These are phyloP conservation scores for Ilex aquifolium DNA, from an alignment of 257 asterid genomes.

Conservation along the genomic window DNA sequence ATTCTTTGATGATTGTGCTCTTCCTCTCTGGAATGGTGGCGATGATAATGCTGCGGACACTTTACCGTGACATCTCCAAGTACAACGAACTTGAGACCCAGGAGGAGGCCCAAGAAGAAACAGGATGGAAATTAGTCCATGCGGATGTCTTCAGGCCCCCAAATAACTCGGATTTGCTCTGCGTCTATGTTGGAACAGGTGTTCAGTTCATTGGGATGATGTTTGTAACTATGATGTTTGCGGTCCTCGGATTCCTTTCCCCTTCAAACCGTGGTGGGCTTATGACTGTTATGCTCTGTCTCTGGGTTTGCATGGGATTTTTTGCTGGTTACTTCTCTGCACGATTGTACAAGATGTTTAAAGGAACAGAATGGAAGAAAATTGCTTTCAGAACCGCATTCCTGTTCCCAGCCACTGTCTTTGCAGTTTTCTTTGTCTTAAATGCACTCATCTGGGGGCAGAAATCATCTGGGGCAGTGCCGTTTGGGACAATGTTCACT, in stretches of 20 bases:
- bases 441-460: constrained; percentile 79
- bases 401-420: constrained; percentile 54
- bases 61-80: constrained; percentile 68
- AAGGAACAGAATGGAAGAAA: constrained; percentile 72
- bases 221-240: constrained; percentile 60
- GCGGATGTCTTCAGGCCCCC: too few species aligned
- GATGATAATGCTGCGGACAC: constrained; percentile 69
- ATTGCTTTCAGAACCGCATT: constrained; percentile 57
- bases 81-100: constrained; percentile 77
- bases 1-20: constrained; percentile 74
- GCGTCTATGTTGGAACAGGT: constrained; percentile 64
- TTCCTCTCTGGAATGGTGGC: constrained; percentile 88
- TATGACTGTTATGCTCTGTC: constrained; percentile 78
- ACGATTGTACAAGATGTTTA: constrained; percentile 68
- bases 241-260: constrained; percentile 74
- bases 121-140: too few species aligned
- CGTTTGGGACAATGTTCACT: constrained; percentile 74
- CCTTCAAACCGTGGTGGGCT: constrained; percentile 77
- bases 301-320: constrained; percentile 80
- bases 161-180: too few species aligned
- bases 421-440: constrained; percentile 51
- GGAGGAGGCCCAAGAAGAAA: too few species aligned
- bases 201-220: constrained; percentile 60
- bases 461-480: constrained; percentile 79
- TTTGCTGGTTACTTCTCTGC: constrained; percentile 61